phyloP scores from a whole-genome alignment of 2,329 filamentous ascomycete species.

The Neurospora crassa region DNA sequence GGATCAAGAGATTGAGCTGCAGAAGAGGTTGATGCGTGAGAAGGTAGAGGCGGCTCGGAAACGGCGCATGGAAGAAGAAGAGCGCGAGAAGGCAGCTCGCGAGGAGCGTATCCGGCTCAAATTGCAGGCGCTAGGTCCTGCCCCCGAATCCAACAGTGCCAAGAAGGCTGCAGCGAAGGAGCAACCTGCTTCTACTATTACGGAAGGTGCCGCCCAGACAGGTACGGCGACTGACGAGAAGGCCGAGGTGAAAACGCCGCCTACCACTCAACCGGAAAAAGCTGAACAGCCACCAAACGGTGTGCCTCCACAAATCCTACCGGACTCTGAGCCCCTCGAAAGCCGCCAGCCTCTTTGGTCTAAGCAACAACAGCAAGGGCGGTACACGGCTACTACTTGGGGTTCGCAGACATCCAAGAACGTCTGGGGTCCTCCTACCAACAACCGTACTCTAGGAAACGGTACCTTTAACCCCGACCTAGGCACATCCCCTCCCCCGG shows the following conservation, averaged over 20 bases:
- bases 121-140: slow-evolving; percentile 58
- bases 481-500: slow-evolving; percentile 27
- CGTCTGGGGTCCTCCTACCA: slow-evolving; percentile 68
- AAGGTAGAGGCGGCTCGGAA: slow-evolving; percentile 60
- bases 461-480: slow-evolving; percentile 63
- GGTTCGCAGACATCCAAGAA: slow-evolving; percentile 39
- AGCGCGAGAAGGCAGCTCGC: slow-evolving; percentile 60
- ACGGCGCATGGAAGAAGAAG: slow-evolving; percentile 57
- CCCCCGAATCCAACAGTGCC: slow-evolving; percentile 48
- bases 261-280: neutral
- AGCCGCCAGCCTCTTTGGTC: slow-evolving; percentile 3
- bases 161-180: slow-evolving; percentile 45
- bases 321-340: slow-evolving; percentile 11
- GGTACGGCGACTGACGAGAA: slow-evolving; percentile 22
- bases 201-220: slow-evolving; percentile 20
- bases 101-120: slow-evolving; percentile 64
- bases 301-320: slow-evolving; percentile 1
- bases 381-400: slow-evolving; percentile 37
- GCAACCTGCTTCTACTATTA: neutral
- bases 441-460: slow-evolving; percentile 64
- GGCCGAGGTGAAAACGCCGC: slow-evolving; percentile 6
- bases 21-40: slow-evolving; percentile 65
- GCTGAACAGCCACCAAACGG: slow-evolving; percentile 11
- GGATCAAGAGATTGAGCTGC: slow-evolving; percentile 51
- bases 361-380: slow-evolving; percentile 32